A percentile compares a stretch with the other conserved stretches of the same genome.
These are phyloP conservation scores for Rhodotorula taiwanensis DNA, from an alignment of 768 basidiomycete species.

Conservation along the genomic window DNA sequence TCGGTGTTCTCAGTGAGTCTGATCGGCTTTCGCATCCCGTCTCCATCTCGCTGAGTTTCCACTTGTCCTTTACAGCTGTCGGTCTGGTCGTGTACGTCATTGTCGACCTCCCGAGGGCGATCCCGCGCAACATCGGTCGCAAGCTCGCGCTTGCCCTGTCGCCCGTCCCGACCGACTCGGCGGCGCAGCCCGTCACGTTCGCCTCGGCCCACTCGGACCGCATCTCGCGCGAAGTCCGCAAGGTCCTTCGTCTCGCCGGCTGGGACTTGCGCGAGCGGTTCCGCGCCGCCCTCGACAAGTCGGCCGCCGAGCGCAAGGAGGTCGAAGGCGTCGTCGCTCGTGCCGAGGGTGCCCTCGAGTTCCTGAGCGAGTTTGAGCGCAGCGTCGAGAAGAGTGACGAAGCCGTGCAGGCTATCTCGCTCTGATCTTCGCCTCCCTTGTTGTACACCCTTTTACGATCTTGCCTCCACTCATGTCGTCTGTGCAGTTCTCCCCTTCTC, in stretches of 20 bases:
- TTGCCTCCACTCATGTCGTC: neutral
- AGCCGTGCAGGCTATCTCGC: neutral
- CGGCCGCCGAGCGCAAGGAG: constrained; percentile 61
- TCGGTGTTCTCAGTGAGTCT: constrained; percentile 58
- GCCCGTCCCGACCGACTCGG: neutral
- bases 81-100: constrained; percentile 74
- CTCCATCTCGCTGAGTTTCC: no score
- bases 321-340: constrained; percentile 52
- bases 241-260: constrained; percentile 79
- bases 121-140: constrained; percentile 83
- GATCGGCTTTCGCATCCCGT: neutral
- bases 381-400: constrained; percentile 8
- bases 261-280: constrained; percentile 86
- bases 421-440: neutral
- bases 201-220: constrained; percentile 54
- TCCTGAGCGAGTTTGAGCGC: constrained; percentile 51
- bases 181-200: constrained; percentile 22
- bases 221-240: constrained; percentile 76
- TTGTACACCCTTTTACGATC: neutral
- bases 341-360: constrained; percentile 66
- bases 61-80: constrained; percentile 45
- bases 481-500: no score
- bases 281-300: constrained; percentile 69
- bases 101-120: constrained; percentile 74
- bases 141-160: constrained; percentile 63